Conservation (phyloP, 345 rosid genomes). For the Eucalyptus marginata region DNA sequence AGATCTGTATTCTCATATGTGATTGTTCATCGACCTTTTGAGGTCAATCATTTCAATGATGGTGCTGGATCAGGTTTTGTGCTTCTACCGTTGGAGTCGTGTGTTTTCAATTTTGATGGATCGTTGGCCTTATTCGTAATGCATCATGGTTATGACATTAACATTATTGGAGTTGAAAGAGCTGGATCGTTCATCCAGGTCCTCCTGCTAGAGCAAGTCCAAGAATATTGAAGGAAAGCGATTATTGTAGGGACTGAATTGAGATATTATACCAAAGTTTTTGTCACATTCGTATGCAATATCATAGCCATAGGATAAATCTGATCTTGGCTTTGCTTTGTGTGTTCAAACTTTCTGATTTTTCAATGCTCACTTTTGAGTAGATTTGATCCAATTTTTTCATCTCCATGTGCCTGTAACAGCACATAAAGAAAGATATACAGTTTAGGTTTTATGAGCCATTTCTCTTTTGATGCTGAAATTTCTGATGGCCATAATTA, state of each 20-base stretch:
- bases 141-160: not conserved
- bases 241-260: not conserved
- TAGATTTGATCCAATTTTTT: not conserved
- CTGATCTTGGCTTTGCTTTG: not conserved
- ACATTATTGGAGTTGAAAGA: not conserved
- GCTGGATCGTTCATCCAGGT: not conserved
- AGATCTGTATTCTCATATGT: not conserved
- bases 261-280: not conserved
- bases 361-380: not conserved
- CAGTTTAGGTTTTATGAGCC: not conserved
- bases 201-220: not conserved
- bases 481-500: accelerated
- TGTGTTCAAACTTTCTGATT: not conserved
- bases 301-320: not conserved
- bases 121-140: not conserved
- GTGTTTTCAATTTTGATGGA: not conserved
- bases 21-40: not conserved
- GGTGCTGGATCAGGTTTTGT: not conserved
- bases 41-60: not conserved
- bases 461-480: not conserved
- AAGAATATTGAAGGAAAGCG: not conserved
- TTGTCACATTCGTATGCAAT: not conserved
- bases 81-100: accelerated
- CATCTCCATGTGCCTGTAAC: not conserved
- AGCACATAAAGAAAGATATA: not conserved